Evolutionary conservation across 495 filamentous ascomycete genomes (phyloP), one percentile per base, ranked within the genome.

Genomic region (Aspergillus cavernicola): DNA sequence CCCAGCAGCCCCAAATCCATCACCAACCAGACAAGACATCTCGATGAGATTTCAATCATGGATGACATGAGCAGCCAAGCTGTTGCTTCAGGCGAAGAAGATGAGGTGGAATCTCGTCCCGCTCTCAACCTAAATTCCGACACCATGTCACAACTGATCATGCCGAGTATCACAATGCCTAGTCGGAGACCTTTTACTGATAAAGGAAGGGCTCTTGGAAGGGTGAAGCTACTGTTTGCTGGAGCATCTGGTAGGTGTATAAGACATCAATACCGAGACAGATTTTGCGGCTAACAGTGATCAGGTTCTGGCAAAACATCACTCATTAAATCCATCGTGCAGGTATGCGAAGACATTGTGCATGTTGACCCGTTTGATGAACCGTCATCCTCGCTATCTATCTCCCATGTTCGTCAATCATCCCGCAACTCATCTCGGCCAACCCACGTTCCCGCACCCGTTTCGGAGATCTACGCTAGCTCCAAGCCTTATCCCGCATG

Each of bases 161-260:
- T 99, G 95, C 93, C 93, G 8, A 95, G 90, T 66, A 89, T 99
- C 59, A 86, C 82, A 58, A 96, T 99, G 84, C 95, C 93, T 28
- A 91, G 85, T 64, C 84, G 93, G 44, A 80, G 93, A 40, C 93
- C 93, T 1, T 97, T 99, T 67, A 97, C 93, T 7, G 81, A 88
- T 46, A 82, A 78, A 54, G 93, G 93, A 15, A 93, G 88, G 73
- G 79, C 76, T 43, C 81, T 97, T 71, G 92, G 91, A 5, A 80
- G 86, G 49, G 72, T 97, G 59, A 97, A 97, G 74, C 75, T 99
- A 18, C 71, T 97, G 49, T 74, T 97, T 58, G 89, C 90, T 45
- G 93, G 93, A 23, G 82, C 87, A 63, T 79, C 85, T 59, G 90
- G 93, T 89, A 79, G 56, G 74, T 64, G 31, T 5, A 29, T 28